A percentile compares a stretch with the other conserved stretches of the same genome.
These are phyloP conservation scores for Colletotrichum sp. DNA, from an alignment of 2,329 filamentous ascomycete species.

Conservation along the genomic window DNA sequence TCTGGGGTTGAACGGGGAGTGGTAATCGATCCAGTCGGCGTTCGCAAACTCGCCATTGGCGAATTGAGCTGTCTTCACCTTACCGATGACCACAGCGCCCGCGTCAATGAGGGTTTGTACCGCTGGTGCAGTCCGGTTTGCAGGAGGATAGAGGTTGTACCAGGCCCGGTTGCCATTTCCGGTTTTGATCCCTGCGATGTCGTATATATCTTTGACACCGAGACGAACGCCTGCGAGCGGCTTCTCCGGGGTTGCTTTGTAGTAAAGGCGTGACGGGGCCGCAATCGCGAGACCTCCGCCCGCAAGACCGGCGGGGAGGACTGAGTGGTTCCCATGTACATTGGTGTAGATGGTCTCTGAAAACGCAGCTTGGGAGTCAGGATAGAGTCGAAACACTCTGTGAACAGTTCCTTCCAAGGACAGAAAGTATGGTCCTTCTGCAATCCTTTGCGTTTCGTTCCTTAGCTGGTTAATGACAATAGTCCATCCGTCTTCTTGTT, in stretches of 20 bases:
- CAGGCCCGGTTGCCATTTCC: slow-evolving; percentile 64
- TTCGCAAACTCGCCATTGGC: slow-evolving; percentile 49
- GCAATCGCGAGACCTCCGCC: slow-evolving; percentile 27
- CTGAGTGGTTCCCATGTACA: background rate
- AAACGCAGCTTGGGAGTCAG: slow-evolving; percentile 27
- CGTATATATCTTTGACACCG: slow-evolving; percentile 64
- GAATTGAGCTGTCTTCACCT: slow-evolving; percentile 53
- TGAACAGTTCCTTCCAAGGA: background rate
- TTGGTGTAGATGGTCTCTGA: background rate
- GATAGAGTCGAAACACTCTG: slow-evolving; percentile 12
- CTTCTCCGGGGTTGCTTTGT: slow-evolving; percentile 47
- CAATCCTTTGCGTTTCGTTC: rapidly evolving
- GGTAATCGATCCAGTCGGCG: slow-evolving; percentile 50
- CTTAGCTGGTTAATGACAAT: background rate
- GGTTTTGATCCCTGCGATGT: slow-evolving; percentile 58
- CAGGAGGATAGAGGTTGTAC: slow-evolving; percentile 57
- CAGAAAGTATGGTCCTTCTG: background rate
- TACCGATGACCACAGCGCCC: slow-evolving; percentile 57
- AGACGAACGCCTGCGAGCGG: slow-evolving; percentile 57
- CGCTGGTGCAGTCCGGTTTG: slow-evolving; percentile 51
- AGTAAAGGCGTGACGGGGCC: slow-evolving; percentile 65
- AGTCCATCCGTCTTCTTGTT: background rate
- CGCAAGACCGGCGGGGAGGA: slow-evolving; percentile 11
- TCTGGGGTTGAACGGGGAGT: slow-evolving; percentile 47
- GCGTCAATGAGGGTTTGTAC: slow-evolving; percentile 64